A percentile compares a stretch with the other conserved stretches of the same genome.
Evolutionary conservation across 805 yeast genomes (phyloP).

Genomic region (Starmerella gropengiesseri): DNA sequence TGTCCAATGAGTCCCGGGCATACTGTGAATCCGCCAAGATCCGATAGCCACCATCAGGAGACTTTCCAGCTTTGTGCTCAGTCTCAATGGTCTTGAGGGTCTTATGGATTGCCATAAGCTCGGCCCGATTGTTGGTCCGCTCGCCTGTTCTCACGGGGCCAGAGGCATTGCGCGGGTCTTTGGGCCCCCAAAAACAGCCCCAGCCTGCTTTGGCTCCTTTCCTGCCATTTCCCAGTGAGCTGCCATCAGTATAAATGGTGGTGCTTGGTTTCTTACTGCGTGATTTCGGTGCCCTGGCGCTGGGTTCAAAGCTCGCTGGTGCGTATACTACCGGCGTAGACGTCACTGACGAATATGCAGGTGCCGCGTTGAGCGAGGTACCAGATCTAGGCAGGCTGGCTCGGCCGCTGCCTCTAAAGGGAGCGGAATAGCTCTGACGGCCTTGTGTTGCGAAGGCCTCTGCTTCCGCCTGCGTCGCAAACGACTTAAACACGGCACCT

Average conservation of each 20-base stretch:
- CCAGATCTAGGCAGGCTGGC: no score
- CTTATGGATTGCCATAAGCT: conserved; percentile 51
- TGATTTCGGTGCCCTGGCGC: no score
- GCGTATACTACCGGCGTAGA: background rate
- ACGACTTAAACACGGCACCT: conserved; percentile 50
- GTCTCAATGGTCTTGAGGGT: conserved; percentile 38
- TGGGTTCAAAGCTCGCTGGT: background rate
- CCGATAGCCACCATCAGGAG: conserved; percentile 1
- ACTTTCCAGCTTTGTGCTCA: background rate
- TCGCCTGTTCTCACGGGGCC: conserved; percentile 37
- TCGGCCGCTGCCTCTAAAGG: no score
- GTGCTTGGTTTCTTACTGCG: no score
- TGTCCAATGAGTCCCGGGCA: conserved; percentile 43
- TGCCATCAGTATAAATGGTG: conserved; percentile 66
- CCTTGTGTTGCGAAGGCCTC: conserved; percentile 29
- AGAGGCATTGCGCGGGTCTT: conserved; percentile 45
- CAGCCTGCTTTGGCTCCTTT: conserved; percentile 44
- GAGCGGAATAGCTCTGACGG: no score
- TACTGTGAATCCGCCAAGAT: conserved; percentile 58
- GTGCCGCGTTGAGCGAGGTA: no score
- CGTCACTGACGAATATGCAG: no score
- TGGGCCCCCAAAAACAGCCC: conserved; percentile 60
- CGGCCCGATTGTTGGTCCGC: conserved; percentile 76
- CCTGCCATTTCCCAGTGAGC: conserved; percentile 51
- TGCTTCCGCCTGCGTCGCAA: conserved; percentile 42